Evolutionary conservation across 176 grass and related monocot genomes (phyloP), one percentile per base, ranked within the genome.

Genomic region (Chloris gayana): DNA sequence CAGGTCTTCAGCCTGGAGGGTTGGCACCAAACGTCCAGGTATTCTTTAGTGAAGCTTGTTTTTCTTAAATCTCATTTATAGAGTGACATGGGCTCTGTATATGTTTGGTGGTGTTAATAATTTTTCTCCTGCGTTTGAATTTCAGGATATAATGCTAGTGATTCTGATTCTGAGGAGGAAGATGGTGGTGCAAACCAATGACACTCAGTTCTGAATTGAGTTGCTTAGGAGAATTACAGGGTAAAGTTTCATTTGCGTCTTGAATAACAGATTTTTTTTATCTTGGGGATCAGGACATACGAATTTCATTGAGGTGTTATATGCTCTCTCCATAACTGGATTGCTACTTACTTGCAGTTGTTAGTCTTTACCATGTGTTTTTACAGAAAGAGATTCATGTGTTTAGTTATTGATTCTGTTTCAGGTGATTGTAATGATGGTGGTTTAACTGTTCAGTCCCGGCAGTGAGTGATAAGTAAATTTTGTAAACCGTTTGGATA

Each of bases 141-240:
- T 85, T 65, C 65, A 89, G 87, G 87, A 80, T 89, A 89, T 63
- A 89, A 89, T 77, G 87, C 77, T 56, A 89, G 87, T 44, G 87
- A 89, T 17, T 89, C 87, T 14, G 87, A 89, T 56, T 89, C 87
- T 31, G 87, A 89, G n/a, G 87, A 84, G 37, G 70, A 21, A 49
- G 62, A 80, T 58, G 70, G 64, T 76, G 58, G 45, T 38, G 51
- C 39, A 59, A 82, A 83, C 24, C 80, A 83, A 83, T 83, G 51
- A 61, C 69, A 74, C 15, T 74, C 38, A 21, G 64, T 50, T 83
- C 27, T 14, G 7, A 83, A 7, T 74, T 77, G 70, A 69, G 35
- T 80, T 58, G 25, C 11, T 58, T 88, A 79, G 80, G 76, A 59
- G 68, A 68, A 67, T 79, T 53, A 67, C 49, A 83, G 18, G 74